A percentile compares a stretch with the other conserved stretches of the same genome.
Conservation (phyloP, 2,329 filamentous ascomycete species). For the Sporothrix variecibatus region DNA sequence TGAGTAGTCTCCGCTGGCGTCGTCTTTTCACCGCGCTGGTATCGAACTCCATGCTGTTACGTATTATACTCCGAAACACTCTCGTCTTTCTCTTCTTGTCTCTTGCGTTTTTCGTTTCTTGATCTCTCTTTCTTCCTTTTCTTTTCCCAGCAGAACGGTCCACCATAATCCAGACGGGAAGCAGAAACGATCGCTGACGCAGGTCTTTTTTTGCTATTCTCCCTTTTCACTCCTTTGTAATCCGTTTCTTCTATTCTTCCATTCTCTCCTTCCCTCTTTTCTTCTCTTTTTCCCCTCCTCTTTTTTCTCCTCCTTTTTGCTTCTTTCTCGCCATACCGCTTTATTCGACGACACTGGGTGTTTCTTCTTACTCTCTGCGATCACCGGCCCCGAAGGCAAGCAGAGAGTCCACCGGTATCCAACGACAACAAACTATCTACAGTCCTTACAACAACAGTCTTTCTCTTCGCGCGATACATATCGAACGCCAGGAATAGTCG, state of each 20-base stretch:
- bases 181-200: conserved; percentile 6
- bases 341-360: conserved; percentile 16
- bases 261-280: conserved; percentile 10
- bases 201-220: conserved; percentile 16
- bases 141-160: conserved; percentile 12
- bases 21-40: not conserved
- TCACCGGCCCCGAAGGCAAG: conserved; percentile 15
- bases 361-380: conserved; percentile 7
- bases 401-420: conserved; percentile 7
- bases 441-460: not conserved
- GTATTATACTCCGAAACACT: conserved; percentile 1
- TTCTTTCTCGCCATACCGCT: conserved; percentile 12
- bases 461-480: not conserved
- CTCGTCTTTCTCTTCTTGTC: conserved; percentile 1
- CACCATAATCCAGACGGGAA: conserved; percentile 9
- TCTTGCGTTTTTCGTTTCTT: conserved; percentile 20
- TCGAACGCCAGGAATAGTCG: conserved; percentile 21
- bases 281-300: not conserved
- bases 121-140: not conserved
- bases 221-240: conserved; percentile 16
- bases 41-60: conserved; percentile 1
- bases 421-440: not conserved
- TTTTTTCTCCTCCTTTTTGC: not conserved
- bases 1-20: not conserved
- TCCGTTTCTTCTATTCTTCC: not conserved